These are phyloP conservation scores for Leishmania major DNA, from an alignment of 208 protist species.

Conservation along the genomic window DNA sequence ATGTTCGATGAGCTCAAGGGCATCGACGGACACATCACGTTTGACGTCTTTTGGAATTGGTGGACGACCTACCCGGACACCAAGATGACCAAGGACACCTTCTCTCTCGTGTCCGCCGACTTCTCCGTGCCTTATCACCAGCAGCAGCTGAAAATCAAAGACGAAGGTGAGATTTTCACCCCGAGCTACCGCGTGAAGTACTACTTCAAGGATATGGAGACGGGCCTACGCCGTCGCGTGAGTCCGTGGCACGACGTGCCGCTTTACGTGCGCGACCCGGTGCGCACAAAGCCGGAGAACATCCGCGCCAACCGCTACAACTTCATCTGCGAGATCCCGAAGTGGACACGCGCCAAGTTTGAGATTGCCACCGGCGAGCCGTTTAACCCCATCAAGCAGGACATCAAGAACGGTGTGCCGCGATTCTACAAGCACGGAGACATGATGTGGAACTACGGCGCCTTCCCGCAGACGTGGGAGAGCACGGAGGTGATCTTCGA, in stretches of 20 bases:
- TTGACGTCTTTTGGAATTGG: constrained; percentile 89
- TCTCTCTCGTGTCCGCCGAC: constrained; percentile 86
- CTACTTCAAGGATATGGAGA: constrained; percentile 90
- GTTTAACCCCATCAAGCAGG: constrained; percentile 97
- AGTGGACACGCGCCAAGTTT: constrained; percentile 96
- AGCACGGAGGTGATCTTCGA: constrained; percentile 91
- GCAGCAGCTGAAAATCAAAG: constrained; percentile 85
- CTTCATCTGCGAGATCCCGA: constrained; percentile 95
- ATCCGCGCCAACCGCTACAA: constrained; percentile 89
- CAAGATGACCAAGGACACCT: constrained; percentile 54
- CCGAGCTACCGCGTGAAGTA: constrained; percentile 92
- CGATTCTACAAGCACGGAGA: constrained; percentile 96
- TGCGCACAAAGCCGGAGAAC: constrained; percentile 85
- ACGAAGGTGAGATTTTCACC: constrained; percentile 88
- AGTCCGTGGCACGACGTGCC: constrained; percentile 94
- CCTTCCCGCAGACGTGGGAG: constrained; percentile 97
- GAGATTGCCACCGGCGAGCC: constrained; percentile 95
- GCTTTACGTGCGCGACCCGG: constrained; percentile 82
- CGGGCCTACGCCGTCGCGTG: constrained; percentile 67
- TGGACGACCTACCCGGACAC: constrained; percentile 66
- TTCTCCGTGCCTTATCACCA: constrained; percentile 91
- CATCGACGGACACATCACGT: constrained; percentile 68
- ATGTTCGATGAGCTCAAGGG: constrained; percentile 69
- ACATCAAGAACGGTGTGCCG: constrained; percentile 96
- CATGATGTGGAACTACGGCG: constrained; percentile 97